Evolutionary conservation across 805 yeast species (phyloP), one percentile per base, ranked within the genome.

Genomic region (Trichomonascus vanleenenianus): DNA sequence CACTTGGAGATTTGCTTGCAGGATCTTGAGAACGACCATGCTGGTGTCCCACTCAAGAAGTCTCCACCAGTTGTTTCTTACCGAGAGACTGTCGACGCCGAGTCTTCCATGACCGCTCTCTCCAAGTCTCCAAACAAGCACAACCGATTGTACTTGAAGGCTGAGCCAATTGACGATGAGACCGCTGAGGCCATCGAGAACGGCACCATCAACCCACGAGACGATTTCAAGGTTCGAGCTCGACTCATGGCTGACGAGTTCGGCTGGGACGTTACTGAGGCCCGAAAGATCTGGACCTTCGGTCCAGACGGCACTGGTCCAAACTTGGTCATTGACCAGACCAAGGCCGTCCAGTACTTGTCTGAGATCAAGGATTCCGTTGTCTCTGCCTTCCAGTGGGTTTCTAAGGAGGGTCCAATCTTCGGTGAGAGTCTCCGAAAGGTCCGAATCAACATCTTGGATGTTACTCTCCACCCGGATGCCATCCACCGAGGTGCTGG

Each of bases 401-500:
- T 97, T 75, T 79, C 97, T 68, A 89, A 85, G 80, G 97, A 93
- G 76, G 98, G 98, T 81, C 98, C 98, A 71, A 76, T 91, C 71
- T 78, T 93, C 68, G 96, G 95, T 79, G 97, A 93, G 81, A 77
- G 75, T 73, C 75, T 88, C 78, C 88, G 98, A 81, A 85, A 95
- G 65, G 79, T 88, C 66, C 88, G 97, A 79, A 76, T 87, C 74
- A 91, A 91, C 95, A 85, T 91, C 68, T 80, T 91, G 78, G 98
- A 91, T 83, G 98, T 91, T 68, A 89, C 96, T 62, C 80, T 91
- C 74, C 98, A 91, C 76, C 96, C 97, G 70, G 98, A 91, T 85
- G 96, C 98, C 75, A 91, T 91, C 76, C 98, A 91, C 85, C 89
- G 98, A 85, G 97, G 97, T 82, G 96, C 95, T 78, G 98, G 97